Base-by-base conservation (phyloP, 1,284 basidiomycete genomes). In the Flammula alnicola region DNA sequence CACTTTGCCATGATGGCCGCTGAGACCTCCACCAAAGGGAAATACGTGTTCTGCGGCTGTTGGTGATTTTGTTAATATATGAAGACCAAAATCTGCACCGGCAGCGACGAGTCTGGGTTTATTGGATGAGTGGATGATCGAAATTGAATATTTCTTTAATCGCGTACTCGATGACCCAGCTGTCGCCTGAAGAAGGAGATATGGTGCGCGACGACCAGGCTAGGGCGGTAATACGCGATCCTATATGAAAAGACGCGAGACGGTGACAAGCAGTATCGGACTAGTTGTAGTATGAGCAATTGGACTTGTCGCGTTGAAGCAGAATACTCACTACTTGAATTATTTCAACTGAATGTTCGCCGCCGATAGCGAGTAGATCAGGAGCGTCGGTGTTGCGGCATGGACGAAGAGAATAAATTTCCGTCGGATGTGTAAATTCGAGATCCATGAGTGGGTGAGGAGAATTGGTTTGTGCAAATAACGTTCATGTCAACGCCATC, bases 11-110 rank as follows among this genome's bases (percentile, higher is more conserved):
- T 91, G 84, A 61, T 91, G 88, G 1, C 88, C 87, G 51, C 82
- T 88, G 23, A 88, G 69, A 1, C 88, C 86, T 5, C 87, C 89
- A 12, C 88, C 89, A 60, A 91, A 91, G 7, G 77, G 66, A 53
- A 84, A 87, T 33, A 85, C 69, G 45, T 73, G 65, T 59, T 87
- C 84, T n/a, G 69, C 67, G 3, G 66, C 63, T 12, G 70, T 66
- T 2, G 73, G 67, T 0, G 78, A 70, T 63, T 83, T 88, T 35
- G 81, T 80, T 51, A 91, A 75, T 17, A 87, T 70, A 62, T 86
- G 83, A 1, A 92, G 73, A 30, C 84, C 78, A 61, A 80, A 87
- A 66, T 92, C 84, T 31, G 76, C 73, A 9, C 78, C 77, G 6
- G 88, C 87, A 41, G 80, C 83, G 9, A 78, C 76, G 25, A 92